Conservation (phyloP, 75 land plant genomes). For the Pinus tabuliformis region DNA sequence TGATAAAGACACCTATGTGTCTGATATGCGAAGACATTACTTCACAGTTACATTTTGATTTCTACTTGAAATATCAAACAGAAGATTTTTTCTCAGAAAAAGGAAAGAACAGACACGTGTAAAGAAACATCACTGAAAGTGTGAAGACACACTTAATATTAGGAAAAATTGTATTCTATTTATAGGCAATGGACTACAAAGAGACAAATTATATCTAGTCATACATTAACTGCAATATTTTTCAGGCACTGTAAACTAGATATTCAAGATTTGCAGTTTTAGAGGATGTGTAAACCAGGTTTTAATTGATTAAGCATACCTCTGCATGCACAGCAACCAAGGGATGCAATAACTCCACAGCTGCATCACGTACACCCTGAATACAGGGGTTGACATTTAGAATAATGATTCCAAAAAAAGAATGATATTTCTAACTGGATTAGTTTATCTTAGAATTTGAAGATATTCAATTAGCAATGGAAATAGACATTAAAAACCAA, state of each 20-base stretch:
- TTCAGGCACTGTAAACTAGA: not conserved
- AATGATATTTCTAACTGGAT: not conserved
- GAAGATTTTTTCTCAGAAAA: not conserved
- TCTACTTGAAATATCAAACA: not conserved
- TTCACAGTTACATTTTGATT: no score
- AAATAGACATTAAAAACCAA: not conserved
- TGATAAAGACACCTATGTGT: no score
- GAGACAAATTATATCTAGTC: not conserved
- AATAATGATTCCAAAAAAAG: not conserved
- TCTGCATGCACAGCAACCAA: constrained; percentile 94
- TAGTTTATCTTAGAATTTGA: not conserved
- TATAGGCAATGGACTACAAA: not conserved
- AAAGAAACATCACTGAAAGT: not conserved
- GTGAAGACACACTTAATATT: not conserved
- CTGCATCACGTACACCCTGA: constrained; percentile 97
- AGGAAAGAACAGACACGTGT: not conserved
- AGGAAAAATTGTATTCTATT: not conserved
- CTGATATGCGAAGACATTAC: no score
- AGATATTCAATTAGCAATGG: not conserved
- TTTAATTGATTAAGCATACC: constrained; percentile 44
- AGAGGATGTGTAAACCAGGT: not conserved
- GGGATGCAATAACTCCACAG: constrained; percentile 85
- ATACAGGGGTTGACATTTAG: constrained; percentile 3
- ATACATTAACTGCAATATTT: not conserved
- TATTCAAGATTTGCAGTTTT: not conserved